A percentile compares a stretch with the other conserved stretches of the same genome.
Evolutionary conservation across 2,329 filamentous ascomycete genomes (phyloP).

Genomic region (Aspergillus persii): DNA sequence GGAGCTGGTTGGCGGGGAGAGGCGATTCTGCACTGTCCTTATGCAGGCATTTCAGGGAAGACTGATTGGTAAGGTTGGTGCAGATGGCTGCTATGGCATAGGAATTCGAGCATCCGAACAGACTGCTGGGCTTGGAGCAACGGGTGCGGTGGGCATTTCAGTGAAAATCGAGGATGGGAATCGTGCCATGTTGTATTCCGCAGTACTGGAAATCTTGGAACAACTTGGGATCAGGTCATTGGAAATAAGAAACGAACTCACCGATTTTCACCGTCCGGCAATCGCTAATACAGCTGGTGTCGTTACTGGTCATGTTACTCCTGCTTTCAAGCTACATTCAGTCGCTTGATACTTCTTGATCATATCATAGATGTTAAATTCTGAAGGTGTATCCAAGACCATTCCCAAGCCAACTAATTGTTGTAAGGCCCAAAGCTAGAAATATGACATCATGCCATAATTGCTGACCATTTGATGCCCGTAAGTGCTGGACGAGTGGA

Average conservation of each 20-base stretch:
- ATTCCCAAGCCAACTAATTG: too few relatives aligned
- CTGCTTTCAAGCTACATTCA: too few relatives aligned
- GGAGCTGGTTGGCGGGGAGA: slow-evolving; percentile 47
- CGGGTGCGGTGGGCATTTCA: slow-evolving; percentile 44
- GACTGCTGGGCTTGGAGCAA: slow-evolving; percentile 37
- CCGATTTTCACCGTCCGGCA: slow-evolving; percentile 32
- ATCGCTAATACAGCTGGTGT: slow-evolving; percentile 41
- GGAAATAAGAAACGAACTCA: slow-evolving; percentile 30
- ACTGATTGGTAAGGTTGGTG: slow-evolving; percentile 50
- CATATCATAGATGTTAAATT: too few relatives aligned
- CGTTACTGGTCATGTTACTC: slow-evolving; percentile 30
- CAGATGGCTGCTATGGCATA: slow-evolving; percentile 51
- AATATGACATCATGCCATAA: too few relatives aligned
- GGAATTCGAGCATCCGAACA: slow-evolving; percentile 40
- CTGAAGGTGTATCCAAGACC: too few relatives aligned
- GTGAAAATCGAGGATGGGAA: slow-evolving; percentile 53
- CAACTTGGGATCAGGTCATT: slow-evolving; percentile 40
- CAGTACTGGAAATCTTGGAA: slow-evolving; percentile 45
- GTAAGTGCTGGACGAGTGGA: too few relatives aligned
- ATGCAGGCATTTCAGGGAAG: slow-evolving; percentile 41
- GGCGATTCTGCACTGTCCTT: slow-evolving; percentile 48
- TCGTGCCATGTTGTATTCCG: slow-evolving; percentile 45
- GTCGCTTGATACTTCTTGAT: too few relatives aligned
- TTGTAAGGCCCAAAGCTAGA: too few relatives aligned
- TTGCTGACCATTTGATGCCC: too few relatives aligned